phyloP scores from a whole-genome alignment of 768 basidiomycete genomes.

The Mycena vulgaris region DNA sequence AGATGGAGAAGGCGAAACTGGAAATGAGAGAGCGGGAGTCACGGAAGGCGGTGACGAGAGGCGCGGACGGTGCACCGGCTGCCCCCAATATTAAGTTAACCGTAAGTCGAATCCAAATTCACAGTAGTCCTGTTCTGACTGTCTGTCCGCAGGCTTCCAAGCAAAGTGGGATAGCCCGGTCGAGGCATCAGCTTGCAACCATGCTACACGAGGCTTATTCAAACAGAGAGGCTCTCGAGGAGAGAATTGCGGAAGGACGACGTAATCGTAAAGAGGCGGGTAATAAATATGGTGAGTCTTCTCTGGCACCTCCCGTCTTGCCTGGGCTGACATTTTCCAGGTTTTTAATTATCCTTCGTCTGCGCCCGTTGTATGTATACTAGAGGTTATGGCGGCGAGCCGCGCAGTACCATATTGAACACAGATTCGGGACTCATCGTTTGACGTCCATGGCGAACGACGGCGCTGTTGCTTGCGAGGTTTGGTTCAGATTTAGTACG shows the following conservation, averaged over 20 bases:
- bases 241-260: constrained; percentile 86
- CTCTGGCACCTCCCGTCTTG: background rate
- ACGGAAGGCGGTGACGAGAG: constrained; percentile 80
- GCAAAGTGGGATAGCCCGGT: constrained; percentile 75
- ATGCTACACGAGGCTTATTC: constrained; percentile 87
- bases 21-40: constrained; percentile 85
- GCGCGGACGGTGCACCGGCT: constrained; percentile 66
- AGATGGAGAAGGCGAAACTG: constrained; percentile 83
- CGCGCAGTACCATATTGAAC: too few species aligned
- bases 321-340: constrained; percentile 37
- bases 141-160: constrained; percentile 73
- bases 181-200: constrained; percentile 85
- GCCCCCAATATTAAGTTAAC: constrained; percentile 89
- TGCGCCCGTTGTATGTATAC: too few species aligned
- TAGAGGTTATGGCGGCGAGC: too few species aligned
- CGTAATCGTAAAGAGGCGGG: constrained; percentile 92
- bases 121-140: background rate
- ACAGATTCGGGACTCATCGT: too few species aligned
- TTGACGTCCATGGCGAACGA: too few species aligned
- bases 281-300: constrained; percentile 86
- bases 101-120: constrained; percentile 59
- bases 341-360: constrained; percentile 47
- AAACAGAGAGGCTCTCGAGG: constrained; percentile 88
- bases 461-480: too few species aligned
- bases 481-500: too few species aligned